A percentile compares a stretch with the other conserved stretches of the same genome.
Evolutionary conservation across 352 stramenopile species (phyloP).

Genomic region (Phytophthora pini): DNA sequence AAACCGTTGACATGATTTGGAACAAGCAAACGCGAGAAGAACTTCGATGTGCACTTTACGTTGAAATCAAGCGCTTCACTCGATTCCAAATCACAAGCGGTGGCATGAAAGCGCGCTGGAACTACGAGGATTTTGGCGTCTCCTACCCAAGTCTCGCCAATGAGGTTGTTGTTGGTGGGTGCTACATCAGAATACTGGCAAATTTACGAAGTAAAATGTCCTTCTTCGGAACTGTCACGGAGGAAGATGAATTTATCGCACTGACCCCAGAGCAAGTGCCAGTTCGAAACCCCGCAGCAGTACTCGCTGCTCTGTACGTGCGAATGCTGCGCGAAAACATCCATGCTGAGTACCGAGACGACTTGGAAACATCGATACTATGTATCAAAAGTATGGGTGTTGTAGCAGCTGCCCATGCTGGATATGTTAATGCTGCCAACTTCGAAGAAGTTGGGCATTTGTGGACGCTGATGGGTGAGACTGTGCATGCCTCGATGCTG

Average conservation of each 20-base stretch:
- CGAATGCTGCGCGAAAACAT: conserved; percentile 82
- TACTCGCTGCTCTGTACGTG: conserved; percentile 73
- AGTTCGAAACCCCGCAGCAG: conserved; percentile 53
- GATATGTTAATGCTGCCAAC: conserved; percentile 41
- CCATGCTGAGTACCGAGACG: conserved; percentile 65
- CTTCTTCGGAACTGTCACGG: conserved; percentile 43
- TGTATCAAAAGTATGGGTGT: conserved; percentile 74
- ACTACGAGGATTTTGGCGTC: conserved; percentile 96
- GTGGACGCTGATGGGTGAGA: conserved; percentile 66
- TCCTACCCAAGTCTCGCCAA: conserved; percentile 88
- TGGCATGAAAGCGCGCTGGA: conserved; percentile 91
- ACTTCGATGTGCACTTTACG: conserved; percentile 84
- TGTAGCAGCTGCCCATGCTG: conserved; percentile 60
- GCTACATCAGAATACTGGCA: conserved; percentile 87
- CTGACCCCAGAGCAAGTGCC: conserved; percentile 62
- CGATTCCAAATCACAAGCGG: conserved; percentile 74
- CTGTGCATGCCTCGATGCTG: conserved; percentile 64
- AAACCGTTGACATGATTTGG: conserved; percentile 94
- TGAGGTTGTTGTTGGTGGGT: conserved; percentile 90
- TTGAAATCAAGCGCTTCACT: conserved; percentile 85
- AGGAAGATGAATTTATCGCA: conserved; percentile 63
- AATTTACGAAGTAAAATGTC: conserved; percentile 56
- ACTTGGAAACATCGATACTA: conserved; percentile 66
- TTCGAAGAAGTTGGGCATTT: conserved; percentile 82
- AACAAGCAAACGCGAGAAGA: conserved; percentile 91